Base-by-base conservation (phyloP, 83 land plant genomes). In the Isoetes engelmannii region DNA sequence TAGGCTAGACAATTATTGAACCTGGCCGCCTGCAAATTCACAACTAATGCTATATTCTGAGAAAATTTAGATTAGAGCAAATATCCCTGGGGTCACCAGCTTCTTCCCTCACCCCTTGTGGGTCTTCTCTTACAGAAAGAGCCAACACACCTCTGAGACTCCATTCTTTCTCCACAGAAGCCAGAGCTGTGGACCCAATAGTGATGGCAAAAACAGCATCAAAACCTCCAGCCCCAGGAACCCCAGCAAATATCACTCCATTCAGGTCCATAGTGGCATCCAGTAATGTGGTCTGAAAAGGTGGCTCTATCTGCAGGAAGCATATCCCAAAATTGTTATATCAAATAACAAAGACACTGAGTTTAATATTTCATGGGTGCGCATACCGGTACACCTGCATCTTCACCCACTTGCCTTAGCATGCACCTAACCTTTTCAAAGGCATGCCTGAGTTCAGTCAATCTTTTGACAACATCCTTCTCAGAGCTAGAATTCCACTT, bases 221-320 rank as follows among this genome's bases (percentile, higher is more conserved):
- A 79, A 81, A 90, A 3, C 98, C 98, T 15, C 98, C 98, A 18
- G 98, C 98, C 51, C 98, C 98, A 71, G 98, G 98, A 67, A 94
- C 96, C 57, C 98, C 98, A 48, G 98, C 98, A 42, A 94, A 69
- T 43, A 90, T 58, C 62, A 94, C 96, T 51, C 98, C 98, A 70
- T 84, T 82, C 80, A 86, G 79, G 8, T 75, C 61, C 92, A 90
- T 90, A 0, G 98, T 94, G 19, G 77, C 77, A 72, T 90, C 88
- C 58, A 94, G 55, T 21, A 94, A 78, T 4, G 47, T 72, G 13
- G 92, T 94, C 77, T 94, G 96, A 45, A 88, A 72, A 43, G 84
- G 81, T 41, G 99, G 96, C 59, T 94, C 99, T 62, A 90, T 84
- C 98, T 93, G 85, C 72, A 77, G 43, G 45, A 53, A 61, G 7